Evolutionary conservation across 495 filamentous ascomycete genomes (phyloP), one percentile per base, ranked within the genome.

Genomic region (Sordaria brevicollis): DNA sequence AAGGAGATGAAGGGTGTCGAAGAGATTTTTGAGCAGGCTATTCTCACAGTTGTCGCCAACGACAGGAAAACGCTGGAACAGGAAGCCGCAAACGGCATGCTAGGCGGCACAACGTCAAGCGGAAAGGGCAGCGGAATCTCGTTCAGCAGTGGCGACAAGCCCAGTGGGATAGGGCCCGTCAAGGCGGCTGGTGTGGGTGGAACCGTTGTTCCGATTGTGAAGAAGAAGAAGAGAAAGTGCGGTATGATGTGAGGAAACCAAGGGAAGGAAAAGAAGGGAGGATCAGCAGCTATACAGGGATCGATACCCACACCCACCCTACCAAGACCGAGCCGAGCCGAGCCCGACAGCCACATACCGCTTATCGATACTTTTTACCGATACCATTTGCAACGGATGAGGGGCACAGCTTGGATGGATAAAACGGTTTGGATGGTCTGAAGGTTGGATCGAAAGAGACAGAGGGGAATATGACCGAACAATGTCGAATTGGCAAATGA

Each of bases 1-100:
- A 98, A 98, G 81, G 96, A 98, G 81, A 94, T 95, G 91, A 87
- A 82, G 38, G 95, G 95, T 66, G 94, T 99, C 35, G 92, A 98
- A 76, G 93, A 97, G 72, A 93, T 99, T 74, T 99, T 99, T 79
- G 88, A 93, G 73, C 82, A 86, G 49, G 95, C 95, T 15, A 93
- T 99, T 75, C 89, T 92, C 73, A 93, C 90, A 65, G 93, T 93
- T 15, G 91, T 98, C 31, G 87, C 87, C 65, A 89, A 90, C 76
- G 89, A 90, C 72, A 70, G 82, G 71, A 82, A 82, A 74, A 82
- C 79, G 72, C 74, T 84, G 76, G 83, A 85, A 76, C 76, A 77
- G 69, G 76, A 80, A 68, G 76, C 81, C 31, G 73, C 76, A 25
- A 78, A 76, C 68, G 71, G 77, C 65, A 67, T 68, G 67, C 66